Base-by-base conservation (phyloP, 805 yeast species). In the Ogataea ramenticola region DNA sequence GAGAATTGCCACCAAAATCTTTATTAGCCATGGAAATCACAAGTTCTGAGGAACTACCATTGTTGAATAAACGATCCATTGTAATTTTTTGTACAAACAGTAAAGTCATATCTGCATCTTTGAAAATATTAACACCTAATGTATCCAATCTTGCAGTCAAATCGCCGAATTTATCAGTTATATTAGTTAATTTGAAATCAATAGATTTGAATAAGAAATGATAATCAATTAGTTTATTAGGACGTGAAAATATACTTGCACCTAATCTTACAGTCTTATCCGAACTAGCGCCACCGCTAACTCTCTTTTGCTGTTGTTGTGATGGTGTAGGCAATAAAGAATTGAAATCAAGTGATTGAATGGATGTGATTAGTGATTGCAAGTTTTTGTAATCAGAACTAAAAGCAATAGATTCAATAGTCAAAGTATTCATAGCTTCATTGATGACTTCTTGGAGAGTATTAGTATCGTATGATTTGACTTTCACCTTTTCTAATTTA, bases 91-190 rank as follows among this genome's bases (percentile, higher is more conserved):
- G 48, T 3, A 52, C 32, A 21, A 46, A 45, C 11, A 46, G 41
- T n/a, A 47, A 46, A 11, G 48, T 32, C 0, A 47, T 27, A n/a
- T 42, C 44, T 30, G 53, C 56, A 10, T 49, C 45, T 32, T 24
- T 16, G 16, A 48, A 54, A 12, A 43, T 12, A 12, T 53, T 51
- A 7, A 54, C 12, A 1, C 51, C 43, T 10, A 58, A 30, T 12
- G 55, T 46, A 3, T 46, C 46, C 1, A 63, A 36, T 1, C 37
- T 22, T 0, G 56, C 56, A 0, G 30, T 37, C 1, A 68, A 4
- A 42, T 54, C 59, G 2, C 74, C 75, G 56, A 71, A 70, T 14
- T 47, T 41, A 1, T 50, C 47, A 21, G 54, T 50, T 1, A 70
- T 41, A 2, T 53, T 21, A 0, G 41, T n/a, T 1, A 67, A 7